Conservation (phyloP, 1,284 basidiomycete species). For the Cutaneotrichosporon cavernicola region DNA sequence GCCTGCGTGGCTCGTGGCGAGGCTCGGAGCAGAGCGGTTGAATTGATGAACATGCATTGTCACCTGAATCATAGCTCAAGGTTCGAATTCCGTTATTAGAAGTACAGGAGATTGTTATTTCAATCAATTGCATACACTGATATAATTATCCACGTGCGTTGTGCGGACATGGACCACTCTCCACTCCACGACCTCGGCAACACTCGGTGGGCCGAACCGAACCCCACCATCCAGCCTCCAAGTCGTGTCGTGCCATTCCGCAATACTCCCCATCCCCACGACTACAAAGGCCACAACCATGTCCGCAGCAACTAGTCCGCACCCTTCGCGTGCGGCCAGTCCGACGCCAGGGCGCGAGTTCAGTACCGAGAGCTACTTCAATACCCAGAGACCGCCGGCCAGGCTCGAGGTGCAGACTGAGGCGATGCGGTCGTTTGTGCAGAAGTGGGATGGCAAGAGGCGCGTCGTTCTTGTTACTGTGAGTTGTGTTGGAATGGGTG, state of each 20-base stretch:
- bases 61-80: too few species aligned
- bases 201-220: too few species aligned
- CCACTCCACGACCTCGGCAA: too few species aligned
- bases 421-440: slow-evolving; percentile 68
- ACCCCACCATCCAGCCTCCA: too few species aligned
- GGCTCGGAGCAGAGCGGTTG: too few species aligned
- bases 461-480: slow-evolving; percentile 93
- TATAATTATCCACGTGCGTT: not conserved
- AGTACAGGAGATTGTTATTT: too few species aligned
- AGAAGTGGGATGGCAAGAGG: slow-evolving; percentile 62
- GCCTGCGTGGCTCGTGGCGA: too few species aligned
- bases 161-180: too few species aligned
- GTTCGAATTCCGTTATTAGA: too few species aligned
- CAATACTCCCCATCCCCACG: not conserved
- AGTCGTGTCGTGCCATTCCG: not conserved
- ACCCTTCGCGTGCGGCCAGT: not conserved
- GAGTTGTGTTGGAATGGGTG: slow-evolving; percentile 46
- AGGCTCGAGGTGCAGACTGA: slow-evolving; percentile 66
- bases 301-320: slow-evolving; percentile 6
- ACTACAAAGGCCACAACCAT: not conserved
- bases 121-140: too few species aligned
- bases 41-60: too few species aligned
- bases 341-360: slow-evolving; percentile 53
- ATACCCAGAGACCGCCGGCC: slow-evolving; percentile 71
- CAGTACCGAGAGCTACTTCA: slow-evolving; percentile 83